A percentile compares a stretch with the other conserved stretches of the same genome.
phyloP scores from a whole-genome alignment of 2,329 filamentous ascomycete species.

The Phialemonium atrogriseum region DNA sequence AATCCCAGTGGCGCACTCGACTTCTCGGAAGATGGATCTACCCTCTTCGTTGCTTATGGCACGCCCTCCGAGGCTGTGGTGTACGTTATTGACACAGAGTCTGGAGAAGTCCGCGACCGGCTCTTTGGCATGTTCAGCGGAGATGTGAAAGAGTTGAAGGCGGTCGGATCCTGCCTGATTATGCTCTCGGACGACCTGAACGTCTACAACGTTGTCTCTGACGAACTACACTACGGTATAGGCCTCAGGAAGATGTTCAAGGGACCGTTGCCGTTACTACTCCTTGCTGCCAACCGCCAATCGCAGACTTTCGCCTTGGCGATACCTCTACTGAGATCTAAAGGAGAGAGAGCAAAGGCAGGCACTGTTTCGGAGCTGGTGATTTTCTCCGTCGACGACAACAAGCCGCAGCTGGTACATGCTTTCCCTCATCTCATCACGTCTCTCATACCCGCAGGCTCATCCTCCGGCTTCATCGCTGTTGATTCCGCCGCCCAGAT shows the following conservation, averaged over 20 bases:
- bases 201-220: slow-evolving; percentile 78
- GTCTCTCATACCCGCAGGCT: slow-evolving; percentile 55
- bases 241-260: slow-evolving; percentile 38
- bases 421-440: slow-evolving; percentile 51
- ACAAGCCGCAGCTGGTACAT: slow-evolving; percentile 50
- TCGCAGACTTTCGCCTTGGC: slow-evolving; percentile 61
- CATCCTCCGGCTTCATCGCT: slow-evolving; percentile 63
- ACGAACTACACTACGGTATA: slow-evolving; percentile 62
- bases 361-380: slow-evolving; percentile 46
- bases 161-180: slow-evolving; percentile 67
- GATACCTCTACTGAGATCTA: slow-evolving; percentile 27
- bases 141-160: slow-evolving; percentile 57
- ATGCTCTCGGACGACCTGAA: slow-evolving; percentile 64
- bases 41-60: slow-evolving; percentile 62
- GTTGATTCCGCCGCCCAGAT: slow-evolving; percentile 72
- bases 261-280: slow-evolving; percentile 39
- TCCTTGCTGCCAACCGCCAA: slow-evolving; percentile 62
- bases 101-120: slow-evolving; percentile 57
- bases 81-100: slow-evolving; percentile 67
- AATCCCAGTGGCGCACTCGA: slow-evolving; percentile 55
- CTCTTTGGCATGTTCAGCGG: slow-evolving; percentile 61
- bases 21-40: slow-evolving; percentile 79
- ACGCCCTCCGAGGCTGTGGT: slow-evolving; percentile 51
- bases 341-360: slow-evolving; percentile 14
- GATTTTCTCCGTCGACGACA: slow-evolving; percentile 57